phyloP scores from a whole-genome alignment of 768 basidiomycete species.

The Trametes elegans region DNA sequence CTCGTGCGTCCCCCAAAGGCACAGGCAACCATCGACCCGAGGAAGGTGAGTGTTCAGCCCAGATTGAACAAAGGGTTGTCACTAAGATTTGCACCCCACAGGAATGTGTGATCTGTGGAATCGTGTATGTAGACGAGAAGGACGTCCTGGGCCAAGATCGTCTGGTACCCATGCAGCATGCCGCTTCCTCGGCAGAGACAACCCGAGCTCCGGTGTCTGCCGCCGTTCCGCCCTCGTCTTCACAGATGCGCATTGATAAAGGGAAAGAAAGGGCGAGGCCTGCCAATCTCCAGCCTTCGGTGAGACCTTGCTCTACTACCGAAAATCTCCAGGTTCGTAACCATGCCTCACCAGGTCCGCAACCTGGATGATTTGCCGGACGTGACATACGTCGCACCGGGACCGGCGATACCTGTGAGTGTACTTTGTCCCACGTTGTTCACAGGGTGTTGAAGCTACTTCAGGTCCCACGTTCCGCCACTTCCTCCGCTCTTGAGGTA shows the following conservation, averaged over 20 bases:
- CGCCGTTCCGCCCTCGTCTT: neutral
- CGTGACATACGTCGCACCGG: neutral
- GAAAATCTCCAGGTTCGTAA: no score
- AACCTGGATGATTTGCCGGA: neutral
- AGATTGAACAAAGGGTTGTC: neutral
- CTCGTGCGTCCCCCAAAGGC: slow-evolving; percentile 74
- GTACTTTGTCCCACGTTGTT: neutral
- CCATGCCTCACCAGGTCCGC: no score
- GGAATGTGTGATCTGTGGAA: slow-evolving; percentile 80
- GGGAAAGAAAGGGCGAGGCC: slow-evolving; percentile 4
- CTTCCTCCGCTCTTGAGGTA: slow-evolving; percentile 31
- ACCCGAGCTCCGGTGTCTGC: neutral
- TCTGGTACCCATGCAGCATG: slow-evolving; percentile 20
- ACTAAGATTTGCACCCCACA: slow-evolving; percentile 26
- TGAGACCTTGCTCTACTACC: no score
- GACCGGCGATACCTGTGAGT: neutral
- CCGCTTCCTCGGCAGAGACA: neutral
- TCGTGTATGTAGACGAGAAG: slow-evolving; percentile 53
- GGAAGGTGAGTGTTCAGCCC: slow-evolving; percentile 48
- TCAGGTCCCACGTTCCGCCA: slow-evolving; percentile 4
- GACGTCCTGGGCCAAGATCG: slow-evolving; percentile 50
- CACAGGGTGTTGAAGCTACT: neutral
- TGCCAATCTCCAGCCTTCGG: neutral
- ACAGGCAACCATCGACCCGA: slow-evolving; percentile 57
- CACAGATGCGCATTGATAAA: neutral